Evolutionary conservation across 306 rosid genomes (phyloP), one percentile per base, ranked within the genome.

Genomic region (Pyrus pyrifolia): DNA sequence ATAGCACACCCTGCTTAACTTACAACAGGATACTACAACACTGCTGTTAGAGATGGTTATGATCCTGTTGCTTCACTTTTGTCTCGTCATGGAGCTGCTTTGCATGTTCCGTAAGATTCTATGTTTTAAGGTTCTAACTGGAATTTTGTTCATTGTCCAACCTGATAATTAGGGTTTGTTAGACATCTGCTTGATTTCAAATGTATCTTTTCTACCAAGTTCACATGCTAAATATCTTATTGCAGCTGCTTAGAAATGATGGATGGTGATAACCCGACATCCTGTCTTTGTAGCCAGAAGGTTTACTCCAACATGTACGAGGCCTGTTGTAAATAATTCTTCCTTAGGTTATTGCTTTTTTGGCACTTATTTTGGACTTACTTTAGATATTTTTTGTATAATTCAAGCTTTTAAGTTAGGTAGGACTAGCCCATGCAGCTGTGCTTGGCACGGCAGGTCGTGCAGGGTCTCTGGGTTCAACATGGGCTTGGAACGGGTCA

Each of bases 221-320:
- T 71, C 77, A 58, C 70, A 18, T 70, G 19, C 35, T 66, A 46
- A 45, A 69, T 70, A 68, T 76, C 46, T 60, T 64, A 46, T 57
- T 74, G 25, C 44, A 83, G 86, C 67, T 79, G 83, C 83, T 79
- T 75, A 44, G 83, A 79, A 76, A 83, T 83, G 86, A 21, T 9
- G 81, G 86, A 83, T 55, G 29, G 27, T 14, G 86, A 83, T 33
- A 71, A 62, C 22, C 75, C 76, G 1, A 9, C 69, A 65, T 51
- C 74, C 72, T 71, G 22, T 75, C 70, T 66, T 35, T 79, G 83
- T 42, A 83, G 86, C 68, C 86, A 18, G 78, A 83, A 73, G 69
- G 86, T 35, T 75, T 83, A 42, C 69, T 61, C 66, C 57, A 79
- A 71, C 83, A 75, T 76, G 86, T 79, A 67, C 49, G 22, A 18